Percentiles rank a stretch among this genome's conserved stretches.
These are phyloP conservation scores for Acer negundo DNA, from an alignment of 345 rosid genomes.

Conservation along the genomic window DNA sequence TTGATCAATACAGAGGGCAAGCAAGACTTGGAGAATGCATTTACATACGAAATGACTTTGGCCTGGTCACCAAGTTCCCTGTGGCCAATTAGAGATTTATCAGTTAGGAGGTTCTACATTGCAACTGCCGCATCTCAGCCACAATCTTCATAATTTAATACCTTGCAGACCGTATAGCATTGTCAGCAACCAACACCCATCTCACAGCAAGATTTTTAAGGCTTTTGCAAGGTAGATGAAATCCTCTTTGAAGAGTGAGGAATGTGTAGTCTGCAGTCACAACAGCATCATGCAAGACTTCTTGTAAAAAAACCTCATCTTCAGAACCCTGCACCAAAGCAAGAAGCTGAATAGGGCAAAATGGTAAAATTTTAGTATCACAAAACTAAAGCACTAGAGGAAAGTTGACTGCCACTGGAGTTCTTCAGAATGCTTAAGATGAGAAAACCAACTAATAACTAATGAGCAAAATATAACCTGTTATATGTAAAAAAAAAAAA, in stretches of 20 bases:
- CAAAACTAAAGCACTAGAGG: neutral
- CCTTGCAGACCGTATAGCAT: slow-evolving; percentile 48
- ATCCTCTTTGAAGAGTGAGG: slow-evolving; percentile 40
- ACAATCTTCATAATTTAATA: slow-evolving; percentile 30
- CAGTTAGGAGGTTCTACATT: slow-evolving; percentile 17
- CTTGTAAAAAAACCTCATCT: slow-evolving; percentile 49
- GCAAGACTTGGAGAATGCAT: slow-evolving; percentile 50
- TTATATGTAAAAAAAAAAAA: neutral
- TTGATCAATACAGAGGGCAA: slow-evolving; percentile 50
- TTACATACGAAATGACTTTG: slow-evolving; percentile 42
- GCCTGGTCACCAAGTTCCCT: slow-evolving; percentile 55
- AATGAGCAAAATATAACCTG: neutral
- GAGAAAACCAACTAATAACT: neutral
- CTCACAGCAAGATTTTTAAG: slow-evolving; percentile 54
- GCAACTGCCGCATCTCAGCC: slow-evolving; percentile 5
- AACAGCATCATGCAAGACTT: slow-evolving; percentile 53
- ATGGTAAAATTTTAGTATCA: neutral
- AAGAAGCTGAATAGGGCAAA: slow-evolving; percentile 4
- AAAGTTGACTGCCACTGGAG: neutral
- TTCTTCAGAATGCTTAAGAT: slow-evolving; percentile 4
- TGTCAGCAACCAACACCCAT: slow-evolving; percentile 61
- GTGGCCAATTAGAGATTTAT: slow-evolving; percentile 30
- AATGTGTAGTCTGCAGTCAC: slow-evolving; percentile 47
- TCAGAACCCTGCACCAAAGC: slow-evolving; percentile 47
- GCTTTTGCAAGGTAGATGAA: slow-evolving; percentile 29